These are phyloP conservation scores for Entrophospora sp. DNA, from an alignment of 192 early-diverging fungal genomes.

Conservation along the genomic window DNA sequence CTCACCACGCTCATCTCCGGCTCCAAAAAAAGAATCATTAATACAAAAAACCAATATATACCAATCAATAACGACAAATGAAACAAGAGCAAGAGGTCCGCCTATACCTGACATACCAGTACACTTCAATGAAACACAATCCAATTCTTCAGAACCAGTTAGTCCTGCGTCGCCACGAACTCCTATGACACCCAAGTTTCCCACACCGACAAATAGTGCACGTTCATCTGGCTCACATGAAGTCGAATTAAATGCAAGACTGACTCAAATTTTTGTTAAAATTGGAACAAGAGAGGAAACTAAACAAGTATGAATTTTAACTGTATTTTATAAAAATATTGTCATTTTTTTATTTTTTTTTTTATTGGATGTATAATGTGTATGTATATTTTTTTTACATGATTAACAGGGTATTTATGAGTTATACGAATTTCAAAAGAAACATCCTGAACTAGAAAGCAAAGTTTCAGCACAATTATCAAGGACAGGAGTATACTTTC, in stretches of 20 bases:
- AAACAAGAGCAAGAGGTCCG: conserved; percentile 12
- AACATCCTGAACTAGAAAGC: conserved; percentile 53
- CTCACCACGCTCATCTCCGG: no score
- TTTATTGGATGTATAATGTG: no score
- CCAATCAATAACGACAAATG: conserved; percentile 13
- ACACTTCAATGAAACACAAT: conserved; percentile 18
- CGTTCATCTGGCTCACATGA: conserved; percentile 30
- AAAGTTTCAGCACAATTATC: conserved; percentile 52
- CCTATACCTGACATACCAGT: conserved; percentile 15
- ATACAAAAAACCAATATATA: not conserved
- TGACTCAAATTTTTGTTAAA: conserved; percentile 64
- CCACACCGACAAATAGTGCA: conserved; percentile 14
- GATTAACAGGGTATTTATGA: conserved; percentile 54
- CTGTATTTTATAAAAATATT: conserved; percentile 5
- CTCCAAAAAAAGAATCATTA: not conserved
- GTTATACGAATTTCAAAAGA: conserved; percentile 67
- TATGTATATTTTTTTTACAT: not conserved
- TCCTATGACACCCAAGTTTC: conserved; percentile 3
- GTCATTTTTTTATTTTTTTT: not conserved
- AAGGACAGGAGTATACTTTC: conserved; percentile 60
- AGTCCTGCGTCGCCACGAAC: conserved; percentile 5
- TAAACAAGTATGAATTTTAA: conserved; percentile 38
- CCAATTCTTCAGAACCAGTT: conserved; percentile 10
- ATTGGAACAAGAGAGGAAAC: conserved; percentile 60
- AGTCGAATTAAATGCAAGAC: conserved; percentile 52